Evolutionary conservation across 1,284 basidiomycete species (phyloP).

Genomic region (Ceratobasidium sp.): DNA sequence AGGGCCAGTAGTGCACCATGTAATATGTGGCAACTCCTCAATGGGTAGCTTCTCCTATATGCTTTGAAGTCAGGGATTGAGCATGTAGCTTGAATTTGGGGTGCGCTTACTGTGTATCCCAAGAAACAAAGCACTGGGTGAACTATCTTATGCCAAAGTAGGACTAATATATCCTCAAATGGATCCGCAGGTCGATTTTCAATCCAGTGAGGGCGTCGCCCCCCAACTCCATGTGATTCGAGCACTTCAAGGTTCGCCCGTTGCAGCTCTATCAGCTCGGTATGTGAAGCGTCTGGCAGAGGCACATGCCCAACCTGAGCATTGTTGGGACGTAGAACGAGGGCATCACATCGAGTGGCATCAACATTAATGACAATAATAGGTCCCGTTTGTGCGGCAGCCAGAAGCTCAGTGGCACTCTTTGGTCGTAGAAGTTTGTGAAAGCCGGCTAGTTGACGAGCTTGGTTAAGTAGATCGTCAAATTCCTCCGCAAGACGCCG

Average conservation of each 20-base stretch:
- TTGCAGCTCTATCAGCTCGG: not conserved
- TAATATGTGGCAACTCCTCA: slow-evolving; percentile 12
- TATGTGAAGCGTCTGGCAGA: not conserved
- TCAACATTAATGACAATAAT: slow-evolving; percentile 43
- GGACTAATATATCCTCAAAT: not conserved
- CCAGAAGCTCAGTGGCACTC: not conserved
- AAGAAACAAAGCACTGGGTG: slow-evolving; percentile 25
- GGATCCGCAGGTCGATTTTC: not conserved
- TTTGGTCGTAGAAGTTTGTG: no score
- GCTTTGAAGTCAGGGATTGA: not conserved
- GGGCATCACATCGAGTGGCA: no score
- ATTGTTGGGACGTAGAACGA: not conserved
- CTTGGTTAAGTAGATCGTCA: slow-evolving; percentile 34
- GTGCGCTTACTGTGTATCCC: not conserved
- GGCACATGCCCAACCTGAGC: slow-evolving; percentile 26
- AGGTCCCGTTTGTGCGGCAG: slow-evolving; percentile 38
- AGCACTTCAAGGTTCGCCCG: no score
- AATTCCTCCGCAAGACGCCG: slow-evolving; percentile 24
- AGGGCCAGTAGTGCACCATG: slow-evolving; percentile 20
- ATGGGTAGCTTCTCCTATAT: not conserved
- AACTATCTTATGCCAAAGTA: slow-evolving; percentile 29
- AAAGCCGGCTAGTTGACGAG: slow-evolving; percentile 5
- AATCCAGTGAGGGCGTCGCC: not conserved
- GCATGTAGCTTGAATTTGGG: not conserved
- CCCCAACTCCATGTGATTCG: not conserved